These are phyloP conservation scores for Russula olivacea DNA, from an alignment of 768 basidiomycete species.

Conservation along the genomic window DNA sequence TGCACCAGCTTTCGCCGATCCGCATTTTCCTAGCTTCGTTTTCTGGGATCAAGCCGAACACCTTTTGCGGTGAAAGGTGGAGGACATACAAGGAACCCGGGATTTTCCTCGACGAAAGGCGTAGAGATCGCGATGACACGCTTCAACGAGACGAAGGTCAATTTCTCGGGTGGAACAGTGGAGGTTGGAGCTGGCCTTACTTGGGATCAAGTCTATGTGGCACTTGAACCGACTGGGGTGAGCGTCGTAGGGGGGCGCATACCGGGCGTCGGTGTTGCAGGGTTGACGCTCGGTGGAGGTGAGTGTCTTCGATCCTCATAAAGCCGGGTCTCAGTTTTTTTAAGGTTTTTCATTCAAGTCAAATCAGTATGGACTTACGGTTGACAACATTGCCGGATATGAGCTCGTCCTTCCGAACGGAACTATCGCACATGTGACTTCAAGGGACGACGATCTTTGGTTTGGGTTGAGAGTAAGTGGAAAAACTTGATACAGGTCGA, in stretches of 20 bases:
- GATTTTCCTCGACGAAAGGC: conserved; percentile 29
- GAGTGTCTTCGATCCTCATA: neutral
- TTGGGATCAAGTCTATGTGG: conserved; percentile 22
- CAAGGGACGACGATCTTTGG: neutral
- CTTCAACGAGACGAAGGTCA: conserved; percentile 16
- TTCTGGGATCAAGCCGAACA: neutral
- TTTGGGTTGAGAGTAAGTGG: conserved; percentile 1
- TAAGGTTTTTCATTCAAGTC: neutral
- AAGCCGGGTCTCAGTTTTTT: neutral
- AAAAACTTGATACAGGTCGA: neutral
- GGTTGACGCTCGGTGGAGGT: conserved; percentile 20
- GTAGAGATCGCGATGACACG: conserved; percentile 28
- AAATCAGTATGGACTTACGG: conserved; percentile 1
- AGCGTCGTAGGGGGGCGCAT: conserved; percentile 25
- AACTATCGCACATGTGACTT: neutral
- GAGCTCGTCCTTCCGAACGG: conserved; percentile 9
- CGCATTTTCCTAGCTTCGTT: neutral
- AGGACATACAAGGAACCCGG: conserved; percentile 15
- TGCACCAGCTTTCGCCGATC: neutral
- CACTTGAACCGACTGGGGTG: conserved; percentile 18
- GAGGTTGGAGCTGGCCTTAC: neutral
- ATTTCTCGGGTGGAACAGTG: neutral
- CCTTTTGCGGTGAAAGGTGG: conserved; percentile 2
- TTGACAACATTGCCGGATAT: neutral
- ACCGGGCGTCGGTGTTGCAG: neutral